Conservation (phyloP, 2,329 filamentous ascomycete species). For the Curvularia sp. region DNA sequence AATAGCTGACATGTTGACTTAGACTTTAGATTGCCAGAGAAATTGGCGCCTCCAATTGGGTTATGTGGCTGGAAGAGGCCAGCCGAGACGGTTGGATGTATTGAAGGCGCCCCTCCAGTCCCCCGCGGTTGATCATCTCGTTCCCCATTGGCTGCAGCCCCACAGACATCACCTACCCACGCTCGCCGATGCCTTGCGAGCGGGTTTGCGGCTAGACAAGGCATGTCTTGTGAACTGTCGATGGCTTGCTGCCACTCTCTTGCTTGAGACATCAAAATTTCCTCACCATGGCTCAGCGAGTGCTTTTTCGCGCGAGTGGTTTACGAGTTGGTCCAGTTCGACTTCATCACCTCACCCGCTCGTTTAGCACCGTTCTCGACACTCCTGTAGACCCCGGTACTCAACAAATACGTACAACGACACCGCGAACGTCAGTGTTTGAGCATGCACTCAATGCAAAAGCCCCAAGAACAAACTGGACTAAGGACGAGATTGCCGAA, state of each 20-base stretch:
- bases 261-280: slow-evolving; percentile 4
- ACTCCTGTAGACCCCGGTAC: slow-evolving; percentile 35
- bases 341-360: slow-evolving; percentile 12
- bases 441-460: slow-evolving; percentile 65
- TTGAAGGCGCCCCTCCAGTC: slow-evolving; percentile 1
- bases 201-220: slow-evolving; percentile 8
- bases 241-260: slow-evolving; percentile 1
- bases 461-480: slow-evolving; percentile 76
- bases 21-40: neutral
- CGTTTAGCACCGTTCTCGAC: slow-evolving; percentile 47
- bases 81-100: neutral
- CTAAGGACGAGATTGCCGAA: slow-evolving; percentile 78
- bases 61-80: slow-evolving; percentile 1
- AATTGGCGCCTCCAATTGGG: neutral
- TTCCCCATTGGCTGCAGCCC: slow-evolving; percentile 13
- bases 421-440: slow-evolving; percentile 32
- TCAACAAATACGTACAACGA: slow-evolving; percentile 29
- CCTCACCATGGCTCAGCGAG: slow-evolving; percentile 14
- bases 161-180: slow-evolving; percentile 8
- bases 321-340: slow-evolving; percentile 4
- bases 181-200: slow-evolving; percentile 14
- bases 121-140: slow-evolving; percentile 11
- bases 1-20: neutral
- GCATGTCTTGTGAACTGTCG: slow-evolving; percentile 3
- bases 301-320: slow-evolving; percentile 12